phyloP scores from a whole-genome alignment of 306 rosid species.

The Comarum palustre region DNA sequence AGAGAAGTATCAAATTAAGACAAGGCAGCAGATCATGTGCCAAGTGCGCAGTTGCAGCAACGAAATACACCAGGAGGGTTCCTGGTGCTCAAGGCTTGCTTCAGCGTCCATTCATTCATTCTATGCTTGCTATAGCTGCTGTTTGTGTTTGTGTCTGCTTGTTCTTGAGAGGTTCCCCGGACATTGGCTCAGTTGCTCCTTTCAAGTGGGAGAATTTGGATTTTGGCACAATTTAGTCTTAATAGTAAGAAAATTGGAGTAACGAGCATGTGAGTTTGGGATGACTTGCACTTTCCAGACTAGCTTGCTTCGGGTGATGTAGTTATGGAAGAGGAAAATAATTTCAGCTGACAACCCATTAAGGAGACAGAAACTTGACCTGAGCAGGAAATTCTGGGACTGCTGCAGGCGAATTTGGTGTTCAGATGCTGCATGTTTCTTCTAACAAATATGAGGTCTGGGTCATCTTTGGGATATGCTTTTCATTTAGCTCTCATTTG shows the following conservation, averaged over 20 bases:
- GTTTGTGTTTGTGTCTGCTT: conserved; percentile 92
- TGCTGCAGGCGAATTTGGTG: conserved; percentile 2
- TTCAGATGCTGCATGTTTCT: conserved; percentile 9
- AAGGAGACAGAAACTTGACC: background rate
- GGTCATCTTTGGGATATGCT: conserved; percentile 14
- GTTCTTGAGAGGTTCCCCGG: conserved; percentile 71
- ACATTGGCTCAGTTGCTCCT: conserved; percentile 63
- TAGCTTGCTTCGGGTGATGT: background rate
- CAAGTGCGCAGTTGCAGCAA: conserved; percentile 55
- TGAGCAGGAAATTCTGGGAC: background rate
- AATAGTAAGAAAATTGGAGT: conserved; percentile 20
- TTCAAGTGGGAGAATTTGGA: conserved; percentile 81
- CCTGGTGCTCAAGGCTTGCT: conserved; percentile 61
- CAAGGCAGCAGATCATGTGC: conserved; percentile 55
- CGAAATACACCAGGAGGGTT: conserved; percentile 41
- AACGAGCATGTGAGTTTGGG: conserved; percentile 17
- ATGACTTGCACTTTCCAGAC: background rate
- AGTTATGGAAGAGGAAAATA: background rate
- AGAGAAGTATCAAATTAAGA: conserved; percentile 16
- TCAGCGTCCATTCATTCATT: conserved; percentile 70
- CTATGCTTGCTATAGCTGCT: conserved; percentile 82
- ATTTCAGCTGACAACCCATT: background rate
- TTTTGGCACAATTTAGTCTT: conserved; percentile 57
- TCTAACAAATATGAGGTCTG: conserved; percentile 13
- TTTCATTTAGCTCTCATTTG: conserved; percentile 14